A percentile compares a stretch with the other conserved stretches of the same genome.
Evolutionary conservation across 805 yeast species (phyloP).

Genomic region (Cyberlindnera meyerae): DNA sequence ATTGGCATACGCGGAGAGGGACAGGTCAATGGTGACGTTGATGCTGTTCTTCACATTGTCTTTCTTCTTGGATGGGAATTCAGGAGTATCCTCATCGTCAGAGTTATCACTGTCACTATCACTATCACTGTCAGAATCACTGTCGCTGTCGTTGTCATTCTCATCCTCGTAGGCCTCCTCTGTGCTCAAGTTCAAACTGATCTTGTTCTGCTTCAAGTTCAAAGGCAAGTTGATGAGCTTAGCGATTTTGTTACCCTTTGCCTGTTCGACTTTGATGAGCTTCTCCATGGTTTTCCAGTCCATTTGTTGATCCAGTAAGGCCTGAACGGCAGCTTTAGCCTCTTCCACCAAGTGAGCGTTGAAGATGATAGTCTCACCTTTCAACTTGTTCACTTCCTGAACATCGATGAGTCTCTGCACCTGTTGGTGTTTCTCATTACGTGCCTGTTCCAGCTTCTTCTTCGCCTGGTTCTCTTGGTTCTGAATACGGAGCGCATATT

Average conservation of each 20-base stretch:
- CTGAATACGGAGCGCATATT: slow-evolving; percentile 67
- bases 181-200: slow-evolving; percentile 52
- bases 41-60: slow-evolving; percentile 27
- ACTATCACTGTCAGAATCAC: slow-evolving; percentile 15
- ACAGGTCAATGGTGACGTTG: slow-evolving; percentile 61
- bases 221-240: slow-evolving; percentile 58
- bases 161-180: slow-evolving; percentile 34
- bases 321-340: slow-evolving; percentile 63
- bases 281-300: slow-evolving; percentile 91
- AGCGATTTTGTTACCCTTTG: slow-evolving; percentile 62
- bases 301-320: slow-evolving; percentile 73
- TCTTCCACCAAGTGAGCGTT: slow-evolving; percentile 68
- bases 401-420: slow-evolving; percentile 59
- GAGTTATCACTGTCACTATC: slow-evolving; percentile 9
- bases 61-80: slow-evolving; percentile 6
- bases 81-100: too few relatives aligned
- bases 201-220: slow-evolving; percentile 62
- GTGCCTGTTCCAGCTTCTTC: slow-evolving; percentile 69
- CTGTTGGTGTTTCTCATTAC: slow-evolving; percentile 64
- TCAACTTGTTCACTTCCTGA: slow-evolving; percentile 57
- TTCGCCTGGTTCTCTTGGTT: slow-evolving; percentile 73
- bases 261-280: slow-evolving; percentile 63
- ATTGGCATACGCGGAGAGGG: slow-evolving; percentile 80
- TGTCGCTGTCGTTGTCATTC: slow-evolving; percentile 27
- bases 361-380: slow-evolving; percentile 68